Evolutionary conservation across 2,329 filamentous ascomycete species (phyloP).

Genomic region (Septoria petroselini): DNA sequence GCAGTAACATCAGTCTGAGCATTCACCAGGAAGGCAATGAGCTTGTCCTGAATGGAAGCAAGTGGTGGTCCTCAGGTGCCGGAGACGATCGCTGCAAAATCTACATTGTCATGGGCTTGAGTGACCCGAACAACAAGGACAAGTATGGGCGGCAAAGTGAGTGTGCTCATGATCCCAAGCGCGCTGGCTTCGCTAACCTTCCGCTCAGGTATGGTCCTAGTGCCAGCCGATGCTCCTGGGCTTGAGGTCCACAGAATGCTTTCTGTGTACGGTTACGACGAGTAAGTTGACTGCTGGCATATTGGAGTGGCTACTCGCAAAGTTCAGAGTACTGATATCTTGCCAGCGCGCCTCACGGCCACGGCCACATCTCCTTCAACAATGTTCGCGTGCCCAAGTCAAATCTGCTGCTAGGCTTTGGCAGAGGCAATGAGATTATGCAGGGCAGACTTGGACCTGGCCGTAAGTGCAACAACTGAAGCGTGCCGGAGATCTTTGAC

Average conservation of each 20-base stretch:
- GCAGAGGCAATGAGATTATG: slow-evolving; percentile 95
- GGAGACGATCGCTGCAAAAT: slow-evolving; percentile 89
- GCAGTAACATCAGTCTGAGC: slow-evolving; percentile 56
- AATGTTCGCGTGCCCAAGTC: slow-evolving; percentile 81
- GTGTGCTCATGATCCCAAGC: no score
- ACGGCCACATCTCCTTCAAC: slow-evolving; percentile 85
- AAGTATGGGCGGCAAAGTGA: slow-evolving; percentile 81
- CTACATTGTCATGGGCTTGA: slow-evolving; percentile 97
- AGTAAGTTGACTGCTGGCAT: slow-evolving; percentile 40
- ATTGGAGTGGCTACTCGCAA: not conserved
- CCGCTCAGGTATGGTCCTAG: slow-evolving; percentile 64
- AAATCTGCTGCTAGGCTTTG: slow-evolving; percentile 87
- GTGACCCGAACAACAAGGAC: slow-evolving; percentile 69
- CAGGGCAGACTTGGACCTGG: slow-evolving; percentile 94
- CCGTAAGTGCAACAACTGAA: no score
- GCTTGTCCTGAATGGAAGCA: slow-evolving; percentile 89
- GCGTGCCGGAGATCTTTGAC: no score
- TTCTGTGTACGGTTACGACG: slow-evolving; percentile 90
- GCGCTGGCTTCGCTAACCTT: no score
- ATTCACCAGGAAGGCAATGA: slow-evolving; percentile 81
- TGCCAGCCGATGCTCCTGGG: slow-evolving; percentile 75
- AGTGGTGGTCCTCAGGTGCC: slow-evolving; percentile 99
- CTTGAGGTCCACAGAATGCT: slow-evolving; percentile 94
- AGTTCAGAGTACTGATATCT: not conserved
- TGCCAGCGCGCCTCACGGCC: slow-evolving; percentile 79